A percentile compares a stretch with the other conserved stretches of the same genome.
phyloP scores from a whole-genome alignment of 208 protist genomes.

The Leishmania aethiopica region DNA sequence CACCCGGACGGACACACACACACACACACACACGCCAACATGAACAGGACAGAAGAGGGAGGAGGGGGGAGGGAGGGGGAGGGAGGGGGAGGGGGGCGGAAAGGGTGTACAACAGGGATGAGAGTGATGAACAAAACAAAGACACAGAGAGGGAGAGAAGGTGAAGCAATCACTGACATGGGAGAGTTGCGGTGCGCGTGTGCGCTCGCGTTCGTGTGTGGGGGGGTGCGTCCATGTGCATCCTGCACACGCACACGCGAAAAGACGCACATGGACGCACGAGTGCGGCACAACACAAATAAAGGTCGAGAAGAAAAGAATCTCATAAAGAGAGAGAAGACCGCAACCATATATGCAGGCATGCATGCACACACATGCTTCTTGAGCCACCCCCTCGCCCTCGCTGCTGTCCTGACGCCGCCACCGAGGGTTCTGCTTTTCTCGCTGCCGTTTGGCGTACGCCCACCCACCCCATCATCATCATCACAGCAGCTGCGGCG shows the following conservation, averaged over 20 bases:
- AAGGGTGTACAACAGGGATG: neutral
- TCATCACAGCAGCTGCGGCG: too few relatives aligned
- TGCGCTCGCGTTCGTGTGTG: neutral
- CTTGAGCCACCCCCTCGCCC: too few relatives aligned
- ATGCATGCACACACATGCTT: neutral
- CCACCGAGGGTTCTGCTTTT: too few relatives aligned
- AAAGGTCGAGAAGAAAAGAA: neutral
- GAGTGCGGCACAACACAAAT: too few relatives aligned
- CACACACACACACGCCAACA: neutral
- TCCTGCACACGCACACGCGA: neutral
- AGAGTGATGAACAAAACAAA: neutral
- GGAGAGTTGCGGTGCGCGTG: too few relatives aligned
- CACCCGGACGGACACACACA: neutral
- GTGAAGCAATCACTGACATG: neutral
- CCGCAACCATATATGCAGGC: neutral
- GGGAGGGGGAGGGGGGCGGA: too few relatives aligned
- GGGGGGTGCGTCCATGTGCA: too few relatives aligned
- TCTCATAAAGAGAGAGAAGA: neutral
- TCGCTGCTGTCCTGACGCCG: too few relatives aligned
- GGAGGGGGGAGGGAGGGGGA: neutral
- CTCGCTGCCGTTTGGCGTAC: too few relatives aligned
- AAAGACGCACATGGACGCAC: neutral
- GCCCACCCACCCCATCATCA: too few relatives aligned
- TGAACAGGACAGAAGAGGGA: neutral
- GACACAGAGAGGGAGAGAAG: neutral